These are phyloP conservation scores for Paxillus ammoniavirescens DNA, from an alignment of 768 basidiomycete species.

Conservation along the genomic window DNA sequence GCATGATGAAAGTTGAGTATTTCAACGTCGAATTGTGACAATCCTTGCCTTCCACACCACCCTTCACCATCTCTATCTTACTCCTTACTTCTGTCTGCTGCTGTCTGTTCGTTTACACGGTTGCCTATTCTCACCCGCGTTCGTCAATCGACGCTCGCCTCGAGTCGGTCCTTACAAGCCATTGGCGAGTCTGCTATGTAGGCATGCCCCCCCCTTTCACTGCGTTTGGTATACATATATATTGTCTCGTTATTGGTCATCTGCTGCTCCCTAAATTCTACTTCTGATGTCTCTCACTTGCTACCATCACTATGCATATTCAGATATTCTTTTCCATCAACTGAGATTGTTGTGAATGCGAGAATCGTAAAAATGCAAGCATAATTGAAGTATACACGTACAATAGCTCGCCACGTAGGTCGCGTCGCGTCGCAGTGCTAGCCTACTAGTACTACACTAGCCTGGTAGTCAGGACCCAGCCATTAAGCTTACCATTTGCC, in stretches of 20 bases:
- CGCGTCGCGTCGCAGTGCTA: too few species aligned
- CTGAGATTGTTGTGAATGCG: background rate
- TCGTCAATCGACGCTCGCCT: constrained; percentile 46
- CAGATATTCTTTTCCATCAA: constrained; percentile 18
- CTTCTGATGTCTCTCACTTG: constrained; percentile 33
- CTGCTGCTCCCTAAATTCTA: constrained; percentile 33
- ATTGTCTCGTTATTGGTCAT: constrained; percentile 33
- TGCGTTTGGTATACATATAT: constrained; percentile 35
- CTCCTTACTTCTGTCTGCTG: constrained; percentile 16
- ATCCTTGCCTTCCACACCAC: constrained; percentile 23
- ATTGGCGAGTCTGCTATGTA: constrained; percentile 35
- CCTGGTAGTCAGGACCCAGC: background rate
- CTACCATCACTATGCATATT: constrained; percentile 49
- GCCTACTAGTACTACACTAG: too few species aligned
- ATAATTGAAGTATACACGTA: background rate
- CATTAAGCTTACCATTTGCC: background rate
- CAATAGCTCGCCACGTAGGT: constrained; percentile 2
- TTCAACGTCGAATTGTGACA: constrained; percentile 13
- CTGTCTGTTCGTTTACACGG: constrained; percentile 48
- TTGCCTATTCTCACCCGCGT: constrained; percentile 54
- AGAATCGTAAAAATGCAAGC: background rate
- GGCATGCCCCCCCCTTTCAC: constrained; percentile 29
- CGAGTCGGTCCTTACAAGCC: constrained; percentile 62
- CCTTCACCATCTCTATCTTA: constrained; percentile 24
- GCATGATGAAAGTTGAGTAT: constrained; percentile 49